Evolutionary conservation across 768 basidiomycete species (phyloP), one percentile per base, ranked within the genome.

Genomic region (Coprinopsis strossmayeri): DNA sequence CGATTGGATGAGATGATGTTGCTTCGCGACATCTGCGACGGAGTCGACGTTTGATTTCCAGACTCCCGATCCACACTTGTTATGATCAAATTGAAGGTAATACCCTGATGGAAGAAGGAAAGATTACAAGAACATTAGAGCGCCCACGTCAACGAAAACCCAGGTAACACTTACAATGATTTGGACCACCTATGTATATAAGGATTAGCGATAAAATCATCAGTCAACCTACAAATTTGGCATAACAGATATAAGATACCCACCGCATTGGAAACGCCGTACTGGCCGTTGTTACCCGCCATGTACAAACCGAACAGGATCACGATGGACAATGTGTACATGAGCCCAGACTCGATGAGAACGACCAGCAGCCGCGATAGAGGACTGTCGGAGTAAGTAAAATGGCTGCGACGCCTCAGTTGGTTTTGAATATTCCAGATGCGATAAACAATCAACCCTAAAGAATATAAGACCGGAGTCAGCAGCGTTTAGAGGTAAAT

Each of bases 251-350:
- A n/a, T n/a, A n/a, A n/a, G n/a, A 42, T 12, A 59, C 68, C 39
- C 51, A 72, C 69, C 25, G 67, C 61, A 50, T 70, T 62, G 3
- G 68, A 71, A 9, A 69, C 65, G 4, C 66, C 65, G 40, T 68
- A 65, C 41, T 66, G 59, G 1, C 55, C 69, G 45, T 70, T 69
- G 44, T 62, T 67, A 17, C 63, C 65, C 1, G 62, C 57, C 49
- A 69, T 59, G 47, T 69, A 68, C 12, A 67, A 49, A 11, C 45
- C 60, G 43, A 70, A 68, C 11, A 70, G 57, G 42, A 69, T 60
- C 17, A 64, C 52, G 50, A 69, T 64, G 1, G 65, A 64, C 15
- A 57, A 25, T 4, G 69, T 69, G 43, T 72, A 70, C 45, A 72
- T 59, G 13, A 70, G 43, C 3, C 69, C 71, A 11, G 69, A 70